Base-by-base conservation (phyloP, 768 basidiomycete species). In the Ramaria sp. region DNA sequence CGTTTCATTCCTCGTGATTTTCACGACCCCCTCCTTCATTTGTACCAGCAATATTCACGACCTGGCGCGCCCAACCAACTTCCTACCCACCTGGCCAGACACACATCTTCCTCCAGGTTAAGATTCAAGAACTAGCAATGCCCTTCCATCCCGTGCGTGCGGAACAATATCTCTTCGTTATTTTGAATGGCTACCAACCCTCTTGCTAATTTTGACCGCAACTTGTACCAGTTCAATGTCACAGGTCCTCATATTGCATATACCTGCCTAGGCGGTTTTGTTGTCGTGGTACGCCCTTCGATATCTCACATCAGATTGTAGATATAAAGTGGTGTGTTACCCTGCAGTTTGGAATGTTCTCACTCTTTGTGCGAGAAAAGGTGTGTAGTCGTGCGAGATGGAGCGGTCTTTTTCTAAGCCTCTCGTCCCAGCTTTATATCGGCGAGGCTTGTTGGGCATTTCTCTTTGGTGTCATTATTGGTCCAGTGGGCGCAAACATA, bases 371-470 rank as follows among this genome's bases (percentile, higher is more conserved):
- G 63, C 86, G 93, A 65, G 91, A 94, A 73, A 83, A 79, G 73
- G 87, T 86, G 53, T 43, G 73, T 67, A n/a, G 19, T 22, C 10
- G 2, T 33, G 12, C 45, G 1, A 17, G 41, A 17, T 7, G 4
- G 17, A 24, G 22, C 17, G 15, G 33, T 13, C 9, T 13, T 41
- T 20, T 57, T 24, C 30, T 54, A 10, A 39, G 42, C 48, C 13
- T 37, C 34, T 37, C 5, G 27, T 27, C 27, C 30, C 53, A 90
- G 80, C 70, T 95, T 24, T 97, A 96, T 68, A 83, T 97, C 58
- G 96, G 96, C 59, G 96, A 99, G 77, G 93, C 96, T 13, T 89
- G 88, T 62, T 90, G 91, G 82, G 93, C 95, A 0, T 96, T 96
- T 63, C 67, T 95, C 34, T 91, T 95, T 64, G 91, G 92, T 12